phyloP scores from a whole-genome alignment of 2,329 filamentous ascomycete species.

The Hypoxylon rubiginosum region DNA sequence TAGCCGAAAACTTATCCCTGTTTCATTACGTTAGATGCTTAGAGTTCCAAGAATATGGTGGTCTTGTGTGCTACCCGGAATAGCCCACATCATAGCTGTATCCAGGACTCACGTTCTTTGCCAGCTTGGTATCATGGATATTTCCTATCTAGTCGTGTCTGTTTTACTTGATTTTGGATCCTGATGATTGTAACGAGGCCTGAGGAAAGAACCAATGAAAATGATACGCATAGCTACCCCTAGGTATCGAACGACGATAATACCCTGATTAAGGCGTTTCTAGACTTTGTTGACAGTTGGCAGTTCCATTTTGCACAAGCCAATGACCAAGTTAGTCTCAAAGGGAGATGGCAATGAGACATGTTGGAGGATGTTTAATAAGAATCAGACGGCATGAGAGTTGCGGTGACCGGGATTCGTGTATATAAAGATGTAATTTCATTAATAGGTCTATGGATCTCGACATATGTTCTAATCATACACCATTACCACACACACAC shows the following conservation, averaged over 20 bases:
- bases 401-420: neutral
- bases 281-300: neutral
- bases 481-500: too few relatives aligned
- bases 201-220: too few relatives aligned
- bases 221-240: too few relatives aligned
- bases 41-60: neutral
- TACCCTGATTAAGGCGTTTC: too few relatives aligned
- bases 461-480: neutral
- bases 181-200: too few relatives aligned
- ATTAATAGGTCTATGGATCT: neutral
- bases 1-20: neutral
- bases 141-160: too few relatives aligned
- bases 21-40: neutral
- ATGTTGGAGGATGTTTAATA: constrained; percentile 1
- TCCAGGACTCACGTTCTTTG: neutral
- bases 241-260: too few relatives aligned
- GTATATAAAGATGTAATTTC: neutral
- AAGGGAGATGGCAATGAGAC: neutral
- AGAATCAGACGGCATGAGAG: neutral
- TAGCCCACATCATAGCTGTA: neutral
- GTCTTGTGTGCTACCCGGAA: neutral
- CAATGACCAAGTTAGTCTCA: neutral
- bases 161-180: too few relatives aligned
- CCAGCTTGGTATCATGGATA: neutral
- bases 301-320: neutral